A percentile compares a stretch with the other conserved stretches of the same genome.
These are phyloP conservation scores for Raphidocelis subcapitata DNA, from an alignment of 139 green algal species.

Conservation along the genomic window DNA sequence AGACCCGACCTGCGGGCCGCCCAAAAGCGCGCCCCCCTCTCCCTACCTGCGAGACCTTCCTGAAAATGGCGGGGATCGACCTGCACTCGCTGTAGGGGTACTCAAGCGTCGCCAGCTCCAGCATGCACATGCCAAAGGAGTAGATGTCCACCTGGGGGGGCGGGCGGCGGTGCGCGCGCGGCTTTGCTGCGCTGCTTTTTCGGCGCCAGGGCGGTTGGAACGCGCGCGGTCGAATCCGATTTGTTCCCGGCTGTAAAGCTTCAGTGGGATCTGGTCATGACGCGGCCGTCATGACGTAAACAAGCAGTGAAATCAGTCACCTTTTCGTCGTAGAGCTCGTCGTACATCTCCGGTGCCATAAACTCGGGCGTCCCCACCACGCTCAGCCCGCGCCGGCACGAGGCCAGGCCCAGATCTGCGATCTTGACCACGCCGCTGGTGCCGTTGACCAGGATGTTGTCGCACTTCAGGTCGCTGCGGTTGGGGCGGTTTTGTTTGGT, in stretches of 20 bases:
- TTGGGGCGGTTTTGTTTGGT: too few relatives aligned
- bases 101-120: slow-evolving; percentile 95
- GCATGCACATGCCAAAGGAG: slow-evolving; percentile 93
- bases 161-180: neutral
- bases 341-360: slow-evolving; percentile 98
- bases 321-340: slow-evolving; percentile 95
- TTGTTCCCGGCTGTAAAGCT: neutral
- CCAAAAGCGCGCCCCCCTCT: too few relatives aligned
- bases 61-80: slow-evolving; percentile 46
- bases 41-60: slow-evolving; percentile 38
- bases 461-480: slow-evolving; percentile 81
- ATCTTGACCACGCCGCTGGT: slow-evolving; percentile 95
- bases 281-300: too few relatives aligned
- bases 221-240: neutral
- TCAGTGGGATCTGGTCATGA: neutral
- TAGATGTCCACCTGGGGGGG: slow-evolving; percentile 75
- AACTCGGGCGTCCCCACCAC: slow-evolving; percentile 80
- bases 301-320: slow-evolving; percentile 32
- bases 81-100: slow-evolving; percentile 96
- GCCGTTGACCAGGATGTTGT: slow-evolving; percentile 95
- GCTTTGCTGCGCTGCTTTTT: neutral
- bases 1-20: too few relatives aligned
- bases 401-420: slow-evolving; percentile 95
- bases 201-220: neutral
- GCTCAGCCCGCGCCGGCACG: slow-evolving; percentile 35